Conservation (phyloP, 495 filamentous ascomycete species). For the Paragyromitra xinjiangensis region DNA sequence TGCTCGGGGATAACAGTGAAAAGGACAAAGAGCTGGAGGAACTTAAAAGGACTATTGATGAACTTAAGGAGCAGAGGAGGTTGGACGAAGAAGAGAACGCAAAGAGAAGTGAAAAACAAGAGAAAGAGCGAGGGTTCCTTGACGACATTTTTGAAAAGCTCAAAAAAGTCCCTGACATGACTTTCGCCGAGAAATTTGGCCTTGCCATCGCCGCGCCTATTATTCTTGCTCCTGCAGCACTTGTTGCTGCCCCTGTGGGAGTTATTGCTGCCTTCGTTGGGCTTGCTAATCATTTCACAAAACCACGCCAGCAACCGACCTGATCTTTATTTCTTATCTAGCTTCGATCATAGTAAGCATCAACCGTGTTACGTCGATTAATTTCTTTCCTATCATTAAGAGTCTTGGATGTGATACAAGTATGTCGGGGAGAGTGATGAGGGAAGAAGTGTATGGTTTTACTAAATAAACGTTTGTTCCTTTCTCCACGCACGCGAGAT, state of each 20-base stretch:
- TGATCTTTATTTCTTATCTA: no score
- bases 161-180: neutral
- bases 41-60: neutral
- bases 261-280: slow-evolving; percentile 28
- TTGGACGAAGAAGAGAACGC: no score
- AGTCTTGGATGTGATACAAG: no score
- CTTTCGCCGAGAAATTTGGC: slow-evolving; percentile 25
- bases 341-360: no score
- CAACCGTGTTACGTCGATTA: no score
- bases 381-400: no score
- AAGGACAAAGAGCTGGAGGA: neutral
- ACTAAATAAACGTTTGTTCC: no score
- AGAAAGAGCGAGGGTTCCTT: neutral
- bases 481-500: no score
- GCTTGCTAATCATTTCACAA: neutral
- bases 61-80: neutral
- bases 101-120: neutral
- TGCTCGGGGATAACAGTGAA: neutral
- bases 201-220: slow-evolving; percentile 34
- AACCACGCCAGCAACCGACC: neutral
- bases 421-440: no score
- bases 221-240: slow-evolving; percentile 20
- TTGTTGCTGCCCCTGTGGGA: slow-evolving; percentile 23
- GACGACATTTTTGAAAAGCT: neutral
- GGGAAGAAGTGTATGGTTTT: no score